Conservation (phyloP, 768 basidiomycete genomes). For the Fomitopsis serialis region DNA sequence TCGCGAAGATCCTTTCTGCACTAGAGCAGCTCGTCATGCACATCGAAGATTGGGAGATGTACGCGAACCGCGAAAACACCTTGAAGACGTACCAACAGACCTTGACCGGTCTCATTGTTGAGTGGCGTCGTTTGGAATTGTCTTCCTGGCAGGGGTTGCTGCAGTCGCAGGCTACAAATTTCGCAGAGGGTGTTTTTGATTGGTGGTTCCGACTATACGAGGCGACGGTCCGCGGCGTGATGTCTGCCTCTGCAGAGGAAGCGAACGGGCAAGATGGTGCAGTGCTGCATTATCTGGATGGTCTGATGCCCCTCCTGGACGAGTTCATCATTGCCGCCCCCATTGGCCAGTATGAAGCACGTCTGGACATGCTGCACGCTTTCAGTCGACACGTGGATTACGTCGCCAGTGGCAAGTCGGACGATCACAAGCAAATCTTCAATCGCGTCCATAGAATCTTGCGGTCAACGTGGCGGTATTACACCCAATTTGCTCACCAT, state of each 20-base stretch:
- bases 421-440: constrained; percentile 25
- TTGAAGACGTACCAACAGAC: constrained; percentile 61
- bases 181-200: constrained; percentile 42
- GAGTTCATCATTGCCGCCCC: constrained; percentile 70
- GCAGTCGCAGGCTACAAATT: constrained; percentile 54
- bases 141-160: constrained; percentile 82
- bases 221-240: constrained; percentile 57
- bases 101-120: constrained; percentile 69
- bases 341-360: constrained; percentile 75
- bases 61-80: constrained; percentile 87
- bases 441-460: constrained; percentile 54
- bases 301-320: constrained; percentile 73
- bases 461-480: constrained; percentile 55
- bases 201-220: constrained; percentile 96
- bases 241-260: constrained; percentile 41
- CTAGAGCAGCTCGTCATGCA: constrained; percentile 83
- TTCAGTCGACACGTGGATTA: constrained; percentile 51
- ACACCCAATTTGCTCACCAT: constrained; percentile 48
- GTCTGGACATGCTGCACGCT: constrained; percentile 62
- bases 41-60: constrained; percentile 95
- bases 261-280: constrained; percentile 24
- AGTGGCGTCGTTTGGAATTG: constrained; percentile 88
- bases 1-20: constrained; percentile 78
- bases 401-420: constrained; percentile 29
- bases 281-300: constrained; percentile 50